These are phyloP conservation scores for Halteria grandinella DNA, from an alignment of 73 alveolate species.

Conservation along the genomic window DNA sequence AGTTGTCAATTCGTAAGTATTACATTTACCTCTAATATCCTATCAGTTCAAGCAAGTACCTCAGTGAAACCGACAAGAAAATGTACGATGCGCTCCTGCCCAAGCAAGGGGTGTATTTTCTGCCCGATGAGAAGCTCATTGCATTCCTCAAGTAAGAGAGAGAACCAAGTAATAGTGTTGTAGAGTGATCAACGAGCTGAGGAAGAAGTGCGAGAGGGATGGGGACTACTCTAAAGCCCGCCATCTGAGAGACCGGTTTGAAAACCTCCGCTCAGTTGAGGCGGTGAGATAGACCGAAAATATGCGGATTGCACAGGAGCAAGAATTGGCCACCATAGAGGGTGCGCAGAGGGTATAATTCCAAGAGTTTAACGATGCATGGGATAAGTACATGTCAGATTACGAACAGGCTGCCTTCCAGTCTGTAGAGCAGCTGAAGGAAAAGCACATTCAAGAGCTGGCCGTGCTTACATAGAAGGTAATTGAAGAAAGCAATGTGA, in stretches of 20 bases:
- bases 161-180: background rate
- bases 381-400: constrained; percentile 71
- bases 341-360: constrained; percentile 50
- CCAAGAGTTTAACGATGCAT: constrained; percentile 35
- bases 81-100: constrained; percentile 47
- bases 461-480: constrained; percentile 31
- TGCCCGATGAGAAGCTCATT: constrained; percentile 62
- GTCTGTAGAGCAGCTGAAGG: constrained; percentile 61
- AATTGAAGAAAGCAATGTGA: constrained; percentile 2
- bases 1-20: too few relatives aligned
- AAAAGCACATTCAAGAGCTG: constrained; percentile 38
- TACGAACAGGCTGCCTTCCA: constrained; percentile 67
- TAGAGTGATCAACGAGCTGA: constrained; percentile 25
- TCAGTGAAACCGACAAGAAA: background rate
- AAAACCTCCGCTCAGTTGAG: constrained; percentile 31
- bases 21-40: too few relatives aligned
- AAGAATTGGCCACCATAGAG: constrained; percentile 37
- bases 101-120: constrained; percentile 61
- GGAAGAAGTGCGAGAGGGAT: constrained; percentile 33
- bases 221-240: constrained; percentile 37
- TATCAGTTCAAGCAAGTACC: background rate
- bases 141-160: constrained; percentile 53
- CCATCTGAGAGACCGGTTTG: constrained; percentile 16
- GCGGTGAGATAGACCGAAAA: constrained; percentile 12
- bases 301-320: constrained; percentile 51